Base-by-base conservation (phyloP, 768 basidiomycete species). In the Lepiota subincarnata region DNA sequence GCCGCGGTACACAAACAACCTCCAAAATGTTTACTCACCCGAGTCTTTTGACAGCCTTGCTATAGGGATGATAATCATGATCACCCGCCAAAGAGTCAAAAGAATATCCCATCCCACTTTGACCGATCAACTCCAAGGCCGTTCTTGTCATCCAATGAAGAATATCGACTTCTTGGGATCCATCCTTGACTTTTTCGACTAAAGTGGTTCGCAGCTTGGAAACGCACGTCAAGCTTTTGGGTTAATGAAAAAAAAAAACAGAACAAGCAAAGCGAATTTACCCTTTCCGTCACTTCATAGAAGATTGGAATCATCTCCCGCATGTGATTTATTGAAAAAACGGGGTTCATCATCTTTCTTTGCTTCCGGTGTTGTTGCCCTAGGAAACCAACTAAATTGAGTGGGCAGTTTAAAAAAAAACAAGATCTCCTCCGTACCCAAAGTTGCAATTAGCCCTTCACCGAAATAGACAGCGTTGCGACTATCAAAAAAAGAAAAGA, bases 71-170 rank as follows among this genome's bases (percentile, higher is more conserved):
- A 2, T 57, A 55, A 1, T 39, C 53, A 11, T 43, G 50, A 6
- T 70, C 67, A 20, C 68, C 68, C 11, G 58, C 61, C 10, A 78
- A 63, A 0, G 66, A 44, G 50, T 74, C 73, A 37, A 74, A 74
- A 6, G 70, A 72, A 45, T 68, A 66, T 11, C 73, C 73, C 13
- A 80, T 62, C 0, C 77, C 76, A 24, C 71, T 73, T 62, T 76
- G 75, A 6, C 75, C 76, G 35, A 81, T 70, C 40, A 78, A 64
- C 48, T 80, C 77, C n/a, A 79, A 66, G 12, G 78, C 74, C 12
- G 72, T 68, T 12, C 77, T 68, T 14, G 70, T 57, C 62, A 70
- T 66, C 72, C 72, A 73, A 6, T 61, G 50, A 3, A 65, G 45
- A n/a, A 72, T 38, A 47, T 73, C 69, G 28, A 73, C 57, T 65